Conservation (phyloP, 164 flowering plant genomes). For the Dillenia suffruticosa region DNA sequence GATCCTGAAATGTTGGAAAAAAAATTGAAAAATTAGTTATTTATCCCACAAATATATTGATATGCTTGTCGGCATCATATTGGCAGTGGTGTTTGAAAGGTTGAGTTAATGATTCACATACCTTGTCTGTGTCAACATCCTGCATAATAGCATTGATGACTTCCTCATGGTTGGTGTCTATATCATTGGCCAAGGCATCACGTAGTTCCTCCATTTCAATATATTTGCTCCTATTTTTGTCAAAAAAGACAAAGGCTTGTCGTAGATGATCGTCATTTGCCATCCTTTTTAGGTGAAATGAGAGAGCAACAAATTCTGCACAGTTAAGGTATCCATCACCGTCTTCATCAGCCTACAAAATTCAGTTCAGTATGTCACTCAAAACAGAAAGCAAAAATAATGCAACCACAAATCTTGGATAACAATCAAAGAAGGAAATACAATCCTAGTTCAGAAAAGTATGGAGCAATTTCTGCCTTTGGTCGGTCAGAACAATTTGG, state of each 20-base stretch:
- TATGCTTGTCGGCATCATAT: too few species aligned
- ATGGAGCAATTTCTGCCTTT: too few species aligned
- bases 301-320: constrained; percentile 57
- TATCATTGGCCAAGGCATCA: constrained; percentile 42
- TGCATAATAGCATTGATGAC: constrained; percentile 59
- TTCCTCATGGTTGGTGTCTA: constrained; percentile 36
- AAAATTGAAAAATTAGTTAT: neutral
- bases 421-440: too few species aligned
- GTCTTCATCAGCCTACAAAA: constrained; percentile 53
- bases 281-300: constrained; percentile 53
- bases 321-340: constrained; percentile 51
- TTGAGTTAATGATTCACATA: constrained; percentile 8
- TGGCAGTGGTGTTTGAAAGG: too few species aligned
- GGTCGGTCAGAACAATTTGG: too few species aligned
- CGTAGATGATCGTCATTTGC: constrained; percentile 67
- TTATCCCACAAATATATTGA: too few species aligned
- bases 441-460: too few species aligned
- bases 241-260: constrained; percentile 58
- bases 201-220: constrained; percentile 60
- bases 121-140: constrained; percentile 75
- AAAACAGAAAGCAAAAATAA: too few species aligned
- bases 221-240: constrained; percentile 45
- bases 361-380: too few species aligned
- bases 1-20: constrained; percentile 48
- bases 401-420: too few species aligned